Conservation (phyloP, 441 rosid genomes). For the Hura crepitans region DNA sequence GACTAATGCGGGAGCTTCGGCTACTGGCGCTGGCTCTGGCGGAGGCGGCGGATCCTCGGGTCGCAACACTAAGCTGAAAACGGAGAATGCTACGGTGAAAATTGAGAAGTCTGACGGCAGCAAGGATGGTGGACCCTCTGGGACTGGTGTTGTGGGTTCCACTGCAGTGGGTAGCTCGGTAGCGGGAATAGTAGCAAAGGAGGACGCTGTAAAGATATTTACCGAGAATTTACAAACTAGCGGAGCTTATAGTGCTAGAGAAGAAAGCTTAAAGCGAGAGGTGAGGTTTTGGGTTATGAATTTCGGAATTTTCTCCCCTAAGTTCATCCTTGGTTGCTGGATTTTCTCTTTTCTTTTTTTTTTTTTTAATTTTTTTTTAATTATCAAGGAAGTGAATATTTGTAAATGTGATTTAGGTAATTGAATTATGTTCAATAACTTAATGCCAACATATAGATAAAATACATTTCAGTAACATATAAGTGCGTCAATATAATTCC, state of each 20-base stretch:
- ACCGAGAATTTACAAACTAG: constrained; percentile 93
- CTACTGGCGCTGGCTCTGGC: constrained; percentile 26
- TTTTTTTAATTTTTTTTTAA: neutral
- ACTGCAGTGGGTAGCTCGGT: constrained; percentile 39
- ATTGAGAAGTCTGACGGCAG: constrained; percentile 66
- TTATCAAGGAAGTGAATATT: neutral
- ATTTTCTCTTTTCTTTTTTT: no score
- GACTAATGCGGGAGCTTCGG: constrained; percentile 31
- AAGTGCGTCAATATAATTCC: neutral
- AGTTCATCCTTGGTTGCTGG: neutral
- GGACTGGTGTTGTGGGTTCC: constrained; percentile 37
- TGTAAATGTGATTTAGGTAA: neutral
- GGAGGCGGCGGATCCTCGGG: constrained; percentile 41
- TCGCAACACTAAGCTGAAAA: constrained; percentile 71
- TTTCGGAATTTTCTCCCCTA: neutral
- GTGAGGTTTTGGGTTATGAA: constrained; percentile 27
- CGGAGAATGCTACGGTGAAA: constrained; percentile 63
- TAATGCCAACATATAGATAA: neutral
- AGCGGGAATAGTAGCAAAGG: constrained; percentile 56
- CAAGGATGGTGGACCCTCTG: constrained; percentile 49
- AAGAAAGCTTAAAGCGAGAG: constrained; percentile 87
- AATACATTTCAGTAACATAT: neutral
- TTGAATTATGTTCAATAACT: constrained; percentile 5
- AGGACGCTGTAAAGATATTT: constrained; percentile 74
- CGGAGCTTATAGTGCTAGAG: constrained; percentile 97